phyloP scores from a whole-genome alignment of 768 basidiomycete species.

The Rhizopogon sp. region DNA sequence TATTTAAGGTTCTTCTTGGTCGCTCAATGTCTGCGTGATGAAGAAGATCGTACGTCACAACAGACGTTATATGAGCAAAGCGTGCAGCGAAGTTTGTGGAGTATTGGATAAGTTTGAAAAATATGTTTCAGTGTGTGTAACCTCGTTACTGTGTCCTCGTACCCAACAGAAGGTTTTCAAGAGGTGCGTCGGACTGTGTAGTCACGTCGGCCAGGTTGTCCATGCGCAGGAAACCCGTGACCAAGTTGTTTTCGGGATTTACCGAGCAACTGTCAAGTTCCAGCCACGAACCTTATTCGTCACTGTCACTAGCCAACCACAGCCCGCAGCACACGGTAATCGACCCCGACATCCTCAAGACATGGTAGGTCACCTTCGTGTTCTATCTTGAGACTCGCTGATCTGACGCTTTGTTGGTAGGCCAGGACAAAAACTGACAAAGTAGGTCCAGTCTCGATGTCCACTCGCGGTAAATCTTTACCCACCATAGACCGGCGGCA shows the following conservation, averaged over 20 bases:
- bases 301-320: slow-evolving; percentile 36
- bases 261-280: slow-evolving; percentile 34
- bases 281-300: slow-evolving; percentile 62
- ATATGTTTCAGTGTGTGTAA: too few relatives aligned
- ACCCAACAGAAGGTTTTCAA: too few relatives aligned
- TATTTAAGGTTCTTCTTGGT: too few relatives aligned
- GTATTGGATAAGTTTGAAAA: too few relatives aligned
- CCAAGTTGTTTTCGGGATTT: slow-evolving; percentile 19
- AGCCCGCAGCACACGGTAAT: slow-evolving; percentile 31
- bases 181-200: too few relatives aligned
- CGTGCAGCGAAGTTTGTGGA: too few relatives aligned
- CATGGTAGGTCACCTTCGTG: slow-evolving; percentile 41
- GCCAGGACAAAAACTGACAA: slow-evolving; percentile 36
- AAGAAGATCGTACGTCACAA: too few relatives aligned
- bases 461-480: background rate
- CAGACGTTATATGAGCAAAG: too few relatives aligned
- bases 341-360: slow-evolving; percentile 62
- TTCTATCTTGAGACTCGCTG: slow-evolving; percentile 1
- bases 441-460: slow-evolving; percentile 24
- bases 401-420: slow-evolving; percentile 18
- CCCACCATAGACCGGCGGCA: slow-evolving; percentile 55
- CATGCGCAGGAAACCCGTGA: too few relatives aligned
- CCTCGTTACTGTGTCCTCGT: too few relatives aligned
- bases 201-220: too few relatives aligned
- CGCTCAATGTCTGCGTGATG: too few relatives aligned